Evolutionary conservation across 202 grass and related monocot species (phyloP), one percentile per base, ranked within the genome.

Genomic region (Carex sylvatica): DNA sequence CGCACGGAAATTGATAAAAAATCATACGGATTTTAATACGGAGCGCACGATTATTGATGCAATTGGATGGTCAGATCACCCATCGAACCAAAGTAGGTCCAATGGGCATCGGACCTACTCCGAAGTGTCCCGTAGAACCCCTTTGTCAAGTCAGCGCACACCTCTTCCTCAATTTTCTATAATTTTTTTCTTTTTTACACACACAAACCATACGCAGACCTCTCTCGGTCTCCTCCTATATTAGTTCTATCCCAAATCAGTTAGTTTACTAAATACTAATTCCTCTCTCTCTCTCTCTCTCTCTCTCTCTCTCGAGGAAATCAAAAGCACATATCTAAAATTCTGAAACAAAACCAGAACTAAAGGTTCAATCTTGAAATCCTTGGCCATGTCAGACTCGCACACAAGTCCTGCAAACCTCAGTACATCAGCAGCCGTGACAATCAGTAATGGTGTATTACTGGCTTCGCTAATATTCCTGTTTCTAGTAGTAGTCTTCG

Each of bases 401-500:
- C 3, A n/a, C 3, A 3, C 18, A 9, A 0, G 70, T 56, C 15
- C 30, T 49, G 0, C 18, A 15, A 1, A 12, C 53, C 13, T 47
- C 19, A 35, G 15, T 5, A 3, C 46, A 1, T 16, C 55, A 6
- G 26, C 69, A 7, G 64, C 73, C 36, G 44, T 31, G 68, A 68
- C 84, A 78, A 64, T 94, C 49, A 94, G 88, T 87, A 89, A 88
- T 79, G 91, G 87, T 2, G 89, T 94, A 14, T 82, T 97, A 2
- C 77, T 97, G 0, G 91, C 91, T 3, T 88, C 91, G 4, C 84
- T 94, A 0, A 83, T 92, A 67, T 91, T 97, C 80, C 80, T 97
- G 23, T 97, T 97, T 83, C 79, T 97, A 75, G 89, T 92, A 35
- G 80, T 97, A 12, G 60, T 97, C 16, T 89, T 97, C 66, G 89